Evolutionary conservation across 2,329 filamentous ascomycete species (phyloP).

Genomic region (Rhinocladiella mackenziei): DNA sequence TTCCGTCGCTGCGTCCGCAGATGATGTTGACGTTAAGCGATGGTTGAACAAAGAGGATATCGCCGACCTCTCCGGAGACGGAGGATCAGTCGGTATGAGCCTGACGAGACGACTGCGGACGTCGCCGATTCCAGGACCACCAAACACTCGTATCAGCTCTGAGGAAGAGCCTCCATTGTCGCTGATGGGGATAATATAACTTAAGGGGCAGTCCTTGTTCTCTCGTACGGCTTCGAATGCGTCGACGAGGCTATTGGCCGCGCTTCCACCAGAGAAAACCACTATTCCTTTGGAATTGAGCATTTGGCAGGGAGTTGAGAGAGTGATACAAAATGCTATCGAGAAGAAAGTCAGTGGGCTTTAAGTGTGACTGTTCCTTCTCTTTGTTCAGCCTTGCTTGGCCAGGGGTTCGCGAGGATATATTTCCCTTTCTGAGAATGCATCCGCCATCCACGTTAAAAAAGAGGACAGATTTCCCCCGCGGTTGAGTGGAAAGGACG

Average conservation of each 20-base stretch:
- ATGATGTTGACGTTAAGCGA: constrained; percentile 62
- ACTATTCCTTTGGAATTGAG: constrained; percentile 56
- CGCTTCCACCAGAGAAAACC: constrained; percentile 87
- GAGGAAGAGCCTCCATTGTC: constrained; percentile 95
- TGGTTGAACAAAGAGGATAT: constrained; percentile 86
- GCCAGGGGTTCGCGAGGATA: no score
- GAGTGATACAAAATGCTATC: neutral
- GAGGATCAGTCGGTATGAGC: constrained; percentile 67
- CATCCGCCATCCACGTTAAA: no score
- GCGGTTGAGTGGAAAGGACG: no score
- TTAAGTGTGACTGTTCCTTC: no score
- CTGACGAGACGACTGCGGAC: constrained; percentile 79
- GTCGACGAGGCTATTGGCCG: constrained; percentile 91
- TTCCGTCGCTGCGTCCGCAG: constrained; percentile 61
- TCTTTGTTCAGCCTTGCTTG: no score
- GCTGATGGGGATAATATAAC: constrained; percentile 89
- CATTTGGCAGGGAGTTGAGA: constrained; percentile 6
- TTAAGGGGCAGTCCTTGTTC: constrained; percentile 64
- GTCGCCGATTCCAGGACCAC: constrained; percentile 81
- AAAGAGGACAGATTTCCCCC: no score
- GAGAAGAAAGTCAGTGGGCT: no score
- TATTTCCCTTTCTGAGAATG: no score
- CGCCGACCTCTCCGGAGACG: constrained; percentile 63
- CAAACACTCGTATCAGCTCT: constrained; percentile 89
- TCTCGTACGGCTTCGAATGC: constrained; percentile 68